Base-by-base conservation (phyloP, 2,329 filamentous ascomycete species). In the Neoscytalidium dimidiatum region DNA sequence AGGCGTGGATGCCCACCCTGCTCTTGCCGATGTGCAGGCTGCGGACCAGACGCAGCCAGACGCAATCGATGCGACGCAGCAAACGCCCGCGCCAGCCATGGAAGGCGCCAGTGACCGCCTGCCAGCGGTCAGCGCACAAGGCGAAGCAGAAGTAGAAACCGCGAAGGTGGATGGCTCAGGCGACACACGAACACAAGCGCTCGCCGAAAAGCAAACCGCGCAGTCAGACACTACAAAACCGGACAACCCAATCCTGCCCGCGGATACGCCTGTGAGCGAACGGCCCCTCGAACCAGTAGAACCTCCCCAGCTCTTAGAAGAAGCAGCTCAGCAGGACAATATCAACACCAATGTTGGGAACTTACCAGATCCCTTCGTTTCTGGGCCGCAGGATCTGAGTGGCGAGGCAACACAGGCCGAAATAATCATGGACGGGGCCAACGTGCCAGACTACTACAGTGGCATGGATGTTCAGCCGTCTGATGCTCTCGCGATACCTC, bases 381-480 rank as follows among this genome's bases (percentile, higher is more conserved):
- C 56, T 4, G 53, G 31, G 4, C 53, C 53, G 4, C 53, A 44
- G 29, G 53, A 44, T 43, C 23, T 58, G 38, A 58, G 17, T 13
- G 38, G 53, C n/a, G 53, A 6, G 23, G 23, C 56, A 11, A n/a
- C 17, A 33, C 33, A 26, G 17, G 33, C 8, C 33, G 33, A 13
- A n/a, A 21, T 64, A 38, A 35, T 64, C 35, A 46, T 60, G 41
- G 41, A 38, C 49, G 61, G 33, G n/a, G 9, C 51, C 28, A 31
- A 56, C 26, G 28, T 9, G 28, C 41, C 31, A 8, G 48, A 58
- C 4, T 64, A 46, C 62, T 49, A 29, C 29, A 43, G 31, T 6
- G 58, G 52, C 19, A 64, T 64, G 62, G 62, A 64, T 31, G 62
- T 51, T 19, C 43, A 64, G 28, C 62, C 51, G 14, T 51, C 62